Base-by-base conservation (phyloP, 2,329 filamentous ascomycete species). In the Fusarium neocosmosporiellum region DNA sequence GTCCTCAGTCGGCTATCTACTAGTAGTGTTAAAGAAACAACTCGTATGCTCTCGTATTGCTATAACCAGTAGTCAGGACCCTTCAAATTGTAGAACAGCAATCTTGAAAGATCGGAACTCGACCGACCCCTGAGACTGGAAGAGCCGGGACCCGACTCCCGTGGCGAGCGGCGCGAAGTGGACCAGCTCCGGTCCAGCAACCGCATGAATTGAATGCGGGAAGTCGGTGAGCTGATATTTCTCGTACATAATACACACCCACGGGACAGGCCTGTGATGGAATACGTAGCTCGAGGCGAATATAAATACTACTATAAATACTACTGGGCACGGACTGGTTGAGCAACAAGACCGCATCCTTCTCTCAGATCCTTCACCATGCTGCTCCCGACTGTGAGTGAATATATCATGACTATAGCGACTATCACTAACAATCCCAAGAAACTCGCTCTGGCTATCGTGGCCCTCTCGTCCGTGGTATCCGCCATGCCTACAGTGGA, bases 261-360 rank as follows among this genome's bases (percentile, higher is more conserved):
- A 48, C 43, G 43, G 43, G 9, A 7, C 9, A 48, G 24, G 43
- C 5, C 22, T 24, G 4, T 3, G 13, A 3, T 5, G 20, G 4
- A 24, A 16, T 20, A 9, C 7, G 22, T 10, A 46, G 10, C 24
- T 48, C 43, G 5, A 48, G 8, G 16, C 24, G 29, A 48, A 24
- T 48, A 48, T n/a, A 48, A 48, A 48, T 48, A 29, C 3, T 1
- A 9, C 16, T 48, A 48, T n/a, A 48, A 48, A 48, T 48, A 29
- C 3, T 1, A 9, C 16, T n/a, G 20, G 13, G 13, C 13, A 24
- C 0, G 41, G 3, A 8, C 20, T 46, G 4, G 7, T 1, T n/a
- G 9, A n/a, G 24, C 43, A 48, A 14, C 41, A 46, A 13, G 10
- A 46, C 18, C 43, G 5, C 16, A 27, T 24, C 20, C 39, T n/a